Conservation (phyloP, 1,284 basidiomycete species). For the Ganoderma resinaceum region DNA sequence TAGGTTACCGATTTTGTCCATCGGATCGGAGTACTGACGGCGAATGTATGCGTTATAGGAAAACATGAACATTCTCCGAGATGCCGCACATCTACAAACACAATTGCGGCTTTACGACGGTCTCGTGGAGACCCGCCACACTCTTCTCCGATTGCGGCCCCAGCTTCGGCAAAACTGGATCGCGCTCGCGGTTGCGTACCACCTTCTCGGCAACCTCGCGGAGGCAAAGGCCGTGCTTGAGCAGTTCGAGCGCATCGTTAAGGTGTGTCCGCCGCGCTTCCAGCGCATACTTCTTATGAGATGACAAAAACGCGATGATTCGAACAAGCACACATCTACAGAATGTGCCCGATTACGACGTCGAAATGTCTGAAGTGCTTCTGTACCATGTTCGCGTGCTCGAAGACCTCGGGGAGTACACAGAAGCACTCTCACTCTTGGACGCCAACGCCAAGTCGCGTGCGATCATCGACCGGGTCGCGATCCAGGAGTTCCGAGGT, state of each 20-base stretch:
- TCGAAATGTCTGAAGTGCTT: constrained; percentile 87
- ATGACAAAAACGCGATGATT: not conserved
- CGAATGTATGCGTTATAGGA: constrained; percentile 63
- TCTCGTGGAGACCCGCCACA: constrained; percentile 85
- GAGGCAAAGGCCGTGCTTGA: constrained; percentile 83
- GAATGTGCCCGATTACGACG: constrained; percentile 80
- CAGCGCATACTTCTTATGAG: not conserved
- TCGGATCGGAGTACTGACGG: constrained; percentile 9
- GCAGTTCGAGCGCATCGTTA: constrained; percentile 68
- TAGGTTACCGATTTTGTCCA: not conserved
- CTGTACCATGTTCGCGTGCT: constrained; percentile 86
- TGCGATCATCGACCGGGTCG: constrained; percentile 74
- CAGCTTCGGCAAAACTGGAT: constrained; percentile 92
- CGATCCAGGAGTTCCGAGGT: constrained; percentile 81
- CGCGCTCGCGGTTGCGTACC: constrained; percentile 88
- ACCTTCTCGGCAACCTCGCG: constrained; percentile 78
- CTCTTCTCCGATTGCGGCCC: constrained; percentile 84
- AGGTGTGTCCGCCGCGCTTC: constrained; percentile 49
- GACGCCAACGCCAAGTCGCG: constrained; percentile 71
- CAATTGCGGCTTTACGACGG: constrained; percentile 88
- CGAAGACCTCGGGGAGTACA: constrained; percentile 75
- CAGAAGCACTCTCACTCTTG: constrained; percentile 69
- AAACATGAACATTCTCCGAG: constrained; percentile 93
- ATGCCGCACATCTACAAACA: constrained; percentile 89
- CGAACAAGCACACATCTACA: constrained; percentile 37